A percentile compares a stretch with the other conserved stretches of the same genome.
phyloP scores from a whole-genome alignment of 441 rosid species.

The Iberis amara region DNA sequence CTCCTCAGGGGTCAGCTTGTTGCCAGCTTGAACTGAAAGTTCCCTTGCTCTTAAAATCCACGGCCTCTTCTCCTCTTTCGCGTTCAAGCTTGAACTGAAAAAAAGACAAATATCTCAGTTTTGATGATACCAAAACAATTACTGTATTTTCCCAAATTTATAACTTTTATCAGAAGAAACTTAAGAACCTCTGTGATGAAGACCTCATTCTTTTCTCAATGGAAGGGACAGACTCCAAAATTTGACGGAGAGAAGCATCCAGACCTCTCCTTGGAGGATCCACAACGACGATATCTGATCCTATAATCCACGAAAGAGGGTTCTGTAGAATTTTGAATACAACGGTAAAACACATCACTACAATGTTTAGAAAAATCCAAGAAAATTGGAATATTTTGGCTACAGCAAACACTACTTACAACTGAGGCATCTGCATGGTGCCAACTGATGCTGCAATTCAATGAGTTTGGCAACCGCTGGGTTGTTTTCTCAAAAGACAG shows the following conservation, averaged over 20 bases:
- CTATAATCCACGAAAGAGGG: slow-evolving; percentile 83
- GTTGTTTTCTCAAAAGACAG: slow-evolving; percentile 78
- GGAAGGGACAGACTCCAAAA: slow-evolving; percentile 48
- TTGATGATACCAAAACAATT: not conserved
- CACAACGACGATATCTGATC: slow-evolving; percentile 76
- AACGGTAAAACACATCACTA: slow-evolving; percentile 12
- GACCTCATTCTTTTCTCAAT: slow-evolving; percentile 43
- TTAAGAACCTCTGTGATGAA: slow-evolving; percentile 45
- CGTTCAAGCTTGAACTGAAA: slow-evolving; percentile 37
- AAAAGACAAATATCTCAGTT: not conserved
- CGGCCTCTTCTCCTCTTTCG: slow-evolving; percentile 87
- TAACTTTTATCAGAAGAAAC: slow-evolving; percentile 11
- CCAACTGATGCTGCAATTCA: slow-evolving; percentile 80
- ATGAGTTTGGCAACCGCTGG: slow-evolving; percentile 64
- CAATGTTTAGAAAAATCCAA: not conserved
- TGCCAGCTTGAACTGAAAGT: slow-evolving; percentile 60
- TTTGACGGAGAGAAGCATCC: slow-evolving; percentile 64
- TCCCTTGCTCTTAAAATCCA: slow-evolving; percentile 87
- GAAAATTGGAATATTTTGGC: not conserved
- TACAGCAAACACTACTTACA: slow-evolving; percentile 24
- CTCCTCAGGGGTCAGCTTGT: slow-evolving; percentile 38
- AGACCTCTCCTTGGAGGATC: slow-evolving; percentile 97
- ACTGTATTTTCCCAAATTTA: not conserved
- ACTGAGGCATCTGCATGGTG: slow-evolving; percentile 73
- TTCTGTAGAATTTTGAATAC: slow-evolving; percentile 44